phyloP scores from a whole-genome alignment of 768 basidiomycete species.

The Multifurca ochricompacta region DNA sequence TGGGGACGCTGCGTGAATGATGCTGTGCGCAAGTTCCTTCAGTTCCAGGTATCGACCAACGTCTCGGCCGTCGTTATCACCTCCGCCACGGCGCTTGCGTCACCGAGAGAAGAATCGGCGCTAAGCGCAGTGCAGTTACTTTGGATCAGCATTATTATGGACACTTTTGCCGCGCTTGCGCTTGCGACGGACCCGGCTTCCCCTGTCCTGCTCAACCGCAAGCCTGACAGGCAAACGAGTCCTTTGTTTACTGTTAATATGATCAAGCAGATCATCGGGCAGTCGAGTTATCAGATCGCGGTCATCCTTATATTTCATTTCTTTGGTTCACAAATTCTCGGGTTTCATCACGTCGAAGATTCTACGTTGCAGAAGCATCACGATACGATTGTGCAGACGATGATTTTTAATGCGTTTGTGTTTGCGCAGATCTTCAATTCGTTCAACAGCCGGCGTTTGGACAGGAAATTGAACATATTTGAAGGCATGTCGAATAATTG shows the following conservation, averaged over 20 bases:
- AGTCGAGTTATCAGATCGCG: slow-evolving; percentile 79
- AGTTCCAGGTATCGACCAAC: slow-evolving; percentile 93
- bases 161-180: slow-evolving; percentile 95
- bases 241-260: slow-evolving; percentile 89
- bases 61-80: slow-evolving; percentile 94
- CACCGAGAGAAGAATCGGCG: slow-evolving; percentile 68
- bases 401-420: slow-evolving; percentile 98
- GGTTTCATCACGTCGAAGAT: slow-evolving; percentile 34
- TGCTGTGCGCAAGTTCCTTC: slow-evolving; percentile 93
- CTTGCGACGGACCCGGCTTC: slow-evolving; percentile 95
- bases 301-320: slow-evolving; percentile 90
- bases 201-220: slow-evolving; percentile 70
- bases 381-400: slow-evolving; percentile 56
- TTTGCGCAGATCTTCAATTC: slow-evolving; percentile 98
- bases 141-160: slow-evolving; percentile 99
- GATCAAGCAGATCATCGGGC: slow-evolving; percentile 93
- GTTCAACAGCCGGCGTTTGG: slow-evolving; percentile 83
- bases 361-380: slow-evolving; percentile 29
- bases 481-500: slow-evolving; percentile 70
- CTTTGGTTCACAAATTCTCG: slow-evolving; percentile 64
- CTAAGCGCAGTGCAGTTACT: slow-evolving; percentile 92
- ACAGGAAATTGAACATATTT: slow-evolving; percentile 82
- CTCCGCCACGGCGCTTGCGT: slow-evolving; percentile 83
- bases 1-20: slow-evolving; percentile 99
- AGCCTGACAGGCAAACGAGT: slow-evolving; percentile 82